Evolutionary conservation across 1,139 yeast species (phyloP).

Genomic region (Torulaspora globosa): DNA sequence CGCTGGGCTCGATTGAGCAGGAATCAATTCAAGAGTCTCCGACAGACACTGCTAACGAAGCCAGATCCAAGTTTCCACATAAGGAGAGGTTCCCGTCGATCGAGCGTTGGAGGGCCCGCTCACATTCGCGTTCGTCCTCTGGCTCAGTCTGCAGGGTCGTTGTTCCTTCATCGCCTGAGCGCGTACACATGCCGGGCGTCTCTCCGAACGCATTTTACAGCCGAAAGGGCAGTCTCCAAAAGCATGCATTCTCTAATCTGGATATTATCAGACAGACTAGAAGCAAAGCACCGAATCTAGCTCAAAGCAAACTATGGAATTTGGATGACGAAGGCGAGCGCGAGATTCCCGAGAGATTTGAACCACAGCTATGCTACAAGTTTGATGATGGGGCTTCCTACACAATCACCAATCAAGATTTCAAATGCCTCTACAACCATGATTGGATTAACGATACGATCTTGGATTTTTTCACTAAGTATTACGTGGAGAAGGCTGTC

Average conservation of each 20-base stretch:
- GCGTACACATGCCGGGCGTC: not conserved
- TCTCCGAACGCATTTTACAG: not conserved
- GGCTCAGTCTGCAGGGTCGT: not conserved
- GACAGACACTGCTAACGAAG: not conserved
- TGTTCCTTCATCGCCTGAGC: conserved; percentile 4
- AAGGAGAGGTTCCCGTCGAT: not conserved
- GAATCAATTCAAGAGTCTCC: not conserved
- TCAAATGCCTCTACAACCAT: conserved; percentile 60
- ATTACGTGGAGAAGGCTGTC: conserved; percentile 46
- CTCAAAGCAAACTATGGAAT: conserved; percentile 13
- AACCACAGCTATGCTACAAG: conserved; percentile 50
- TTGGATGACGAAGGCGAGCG: conserved; percentile 47
- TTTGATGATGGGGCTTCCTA: conserved; percentile 49
- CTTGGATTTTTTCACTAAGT: conserved; percentile 66
- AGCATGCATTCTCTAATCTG: conserved; percentile 9
- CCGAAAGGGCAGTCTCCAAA: not conserved
- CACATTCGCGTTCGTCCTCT: not conserved
- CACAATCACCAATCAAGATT: conserved; percentile 56
- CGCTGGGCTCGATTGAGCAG: not conserved
- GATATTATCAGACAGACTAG: conserved; percentile 9
- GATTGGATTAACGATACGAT: conserved; percentile 76
- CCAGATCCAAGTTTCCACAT: not conserved
- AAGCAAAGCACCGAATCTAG: conserved; percentile 10
- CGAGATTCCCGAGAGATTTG: conserved; percentile 48
- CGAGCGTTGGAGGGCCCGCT: not conserved